A percentile compares a stretch with the other conserved stretches of the same genome.
phyloP scores from a whole-genome alignment of 1,139 yeast genomes.

The Lodderomyces margitis region DNA sequence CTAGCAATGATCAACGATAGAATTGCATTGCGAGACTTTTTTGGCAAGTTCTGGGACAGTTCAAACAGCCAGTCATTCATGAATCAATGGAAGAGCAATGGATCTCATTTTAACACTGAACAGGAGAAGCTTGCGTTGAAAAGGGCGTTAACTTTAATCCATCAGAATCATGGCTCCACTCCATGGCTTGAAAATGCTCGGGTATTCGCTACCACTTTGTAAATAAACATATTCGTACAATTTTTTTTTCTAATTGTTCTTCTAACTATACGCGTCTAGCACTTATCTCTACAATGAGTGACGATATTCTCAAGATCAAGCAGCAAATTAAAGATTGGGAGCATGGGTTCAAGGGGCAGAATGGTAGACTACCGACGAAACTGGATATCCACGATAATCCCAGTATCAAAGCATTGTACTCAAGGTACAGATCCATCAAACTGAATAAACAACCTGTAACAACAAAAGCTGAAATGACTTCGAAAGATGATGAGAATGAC shows the following conservation, averaged over 20 bases:
- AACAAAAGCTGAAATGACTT: constrained; percentile 13
- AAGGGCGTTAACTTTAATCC: constrained; percentile 20
- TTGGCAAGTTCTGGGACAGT: constrained; percentile 31
- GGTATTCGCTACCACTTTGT: constrained; percentile 6
- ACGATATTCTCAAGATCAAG: constrained; percentile 23
- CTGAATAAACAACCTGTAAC: constrained; percentile 10
- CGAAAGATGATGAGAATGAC: background rate
- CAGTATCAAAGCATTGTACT: constrained; percentile 42
- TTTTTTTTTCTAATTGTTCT: background rate
- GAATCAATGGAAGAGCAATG: constrained; percentile 19
- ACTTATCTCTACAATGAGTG: background rate
- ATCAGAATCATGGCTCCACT: constrained; percentile 11
- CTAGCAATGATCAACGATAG: constrained; percentile 24
- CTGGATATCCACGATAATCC: constrained; percentile 51
- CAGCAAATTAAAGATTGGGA: constrained; percentile 66
- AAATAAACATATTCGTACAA: background rate
- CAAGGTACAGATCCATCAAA: constrained; percentile 11
- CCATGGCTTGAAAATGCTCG: constrained; percentile 16
- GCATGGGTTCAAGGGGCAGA: constrained; percentile 36
- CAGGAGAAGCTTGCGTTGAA: constrained; percentile 24
- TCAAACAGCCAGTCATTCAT: constrained; percentile 24
- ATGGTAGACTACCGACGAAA: constrained; percentile 52
- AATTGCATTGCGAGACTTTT: constrained; percentile 30
- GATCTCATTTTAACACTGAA: constrained; percentile 19
- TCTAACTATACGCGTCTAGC: background rate